A percentile compares a stretch with the other conserved stretches of the same genome.
Evolutionary conservation across 2,329 filamentous ascomycete species (phyloP).

Genomic region (Xylariales sp.): DNA sequence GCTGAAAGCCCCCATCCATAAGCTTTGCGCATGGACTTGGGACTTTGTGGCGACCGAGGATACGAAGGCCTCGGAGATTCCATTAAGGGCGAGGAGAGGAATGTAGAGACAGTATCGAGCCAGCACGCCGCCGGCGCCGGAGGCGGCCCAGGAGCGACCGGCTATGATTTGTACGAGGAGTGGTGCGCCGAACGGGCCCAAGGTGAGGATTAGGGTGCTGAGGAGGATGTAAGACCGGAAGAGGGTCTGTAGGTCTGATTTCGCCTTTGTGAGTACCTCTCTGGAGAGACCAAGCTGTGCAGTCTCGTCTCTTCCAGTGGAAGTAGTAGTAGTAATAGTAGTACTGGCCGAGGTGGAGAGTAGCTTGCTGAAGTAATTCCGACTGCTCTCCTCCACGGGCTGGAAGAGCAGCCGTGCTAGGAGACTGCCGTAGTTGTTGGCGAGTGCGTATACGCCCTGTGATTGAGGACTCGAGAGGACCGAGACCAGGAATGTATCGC

Average conservation of each 20-base stretch:
- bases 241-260: conserved; percentile 55
- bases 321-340: conserved; percentile 17
- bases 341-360: conserved; percentile 40
- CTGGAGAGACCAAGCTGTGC: conserved; percentile 13
- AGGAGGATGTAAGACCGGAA: conserved; percentile 71
- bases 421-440: conserved; percentile 90
- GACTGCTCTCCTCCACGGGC: conserved; percentile 88
- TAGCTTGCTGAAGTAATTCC: conserved; percentile 82
- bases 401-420: conserved; percentile 87
- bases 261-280: conserved; percentile 34
- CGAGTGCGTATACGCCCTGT: conserved; percentile 88
- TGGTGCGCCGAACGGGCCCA: conserved; percentile 74
- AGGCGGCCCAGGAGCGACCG: conserved; percentile 68
- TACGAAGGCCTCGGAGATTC: conserved; percentile 88
- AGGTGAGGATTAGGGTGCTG: conserved; percentile 59
- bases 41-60: conserved; percentile 73
- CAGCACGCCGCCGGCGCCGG: conserved; percentile 69
- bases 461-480: conserved; percentile 70
- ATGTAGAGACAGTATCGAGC: conserved; percentile 88
- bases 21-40: conserved; percentile 71
- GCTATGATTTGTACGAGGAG: conserved; percentile 70
- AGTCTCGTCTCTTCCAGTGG: neutral
- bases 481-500: conserved; percentile 84
- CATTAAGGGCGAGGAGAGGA: conserved; percentile 86
- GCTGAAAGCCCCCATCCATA: conserved; percentile 83